phyloP scores from a whole-genome alignment of 257 asterid genomes.

The Solanum bulbocastanum region DNA sequence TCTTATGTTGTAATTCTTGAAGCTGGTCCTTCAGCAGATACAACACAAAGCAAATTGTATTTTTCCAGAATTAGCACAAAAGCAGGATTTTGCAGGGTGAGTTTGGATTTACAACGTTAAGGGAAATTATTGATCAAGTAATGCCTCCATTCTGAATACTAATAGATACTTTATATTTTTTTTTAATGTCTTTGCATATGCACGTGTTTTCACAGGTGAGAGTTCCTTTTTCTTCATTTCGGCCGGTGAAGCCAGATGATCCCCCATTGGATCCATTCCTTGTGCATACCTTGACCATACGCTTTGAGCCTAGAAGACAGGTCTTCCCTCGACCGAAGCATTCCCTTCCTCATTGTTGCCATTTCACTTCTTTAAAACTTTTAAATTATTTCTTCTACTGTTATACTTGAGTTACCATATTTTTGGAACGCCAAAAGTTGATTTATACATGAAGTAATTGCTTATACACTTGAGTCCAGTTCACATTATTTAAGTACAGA shows the following conservation, averaged over 20 bases:
- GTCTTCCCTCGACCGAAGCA: slow-evolving; percentile 17
- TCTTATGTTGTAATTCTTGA: slow-evolving; percentile 82
- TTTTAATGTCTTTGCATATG: neutral
- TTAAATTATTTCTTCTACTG: neutral
- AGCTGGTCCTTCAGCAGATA: slow-evolving; percentile 78
- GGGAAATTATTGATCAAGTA: neutral
- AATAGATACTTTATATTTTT: neutral
- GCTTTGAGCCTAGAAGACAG: slow-evolving; percentile 96
- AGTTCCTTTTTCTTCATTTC: slow-evolving; percentile 86
- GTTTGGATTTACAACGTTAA: neutral
- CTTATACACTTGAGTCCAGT: neutral
- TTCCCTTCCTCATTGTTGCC: neutral
- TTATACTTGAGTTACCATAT: neutral
- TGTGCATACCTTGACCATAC: slow-evolving; percentile 83
- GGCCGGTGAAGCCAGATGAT: slow-evolving; percentile 83
- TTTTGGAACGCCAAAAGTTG: neutral
- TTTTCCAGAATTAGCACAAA: slow-evolving; percentile 88
- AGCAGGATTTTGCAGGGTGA: slow-evolving; percentile 96
- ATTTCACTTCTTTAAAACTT: neutral
- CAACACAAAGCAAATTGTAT: slow-evolving; percentile 67
- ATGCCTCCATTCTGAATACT: neutral
- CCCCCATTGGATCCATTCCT: slow-evolving; percentile 95
- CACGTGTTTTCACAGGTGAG: slow-evolving; percentile 48
- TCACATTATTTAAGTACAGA: neutral
- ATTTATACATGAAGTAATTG: neutral